Evolutionary conservation across 1,139 yeast genomes (phyloP).

Genomic region (Candida sanyaensis): DNA sequence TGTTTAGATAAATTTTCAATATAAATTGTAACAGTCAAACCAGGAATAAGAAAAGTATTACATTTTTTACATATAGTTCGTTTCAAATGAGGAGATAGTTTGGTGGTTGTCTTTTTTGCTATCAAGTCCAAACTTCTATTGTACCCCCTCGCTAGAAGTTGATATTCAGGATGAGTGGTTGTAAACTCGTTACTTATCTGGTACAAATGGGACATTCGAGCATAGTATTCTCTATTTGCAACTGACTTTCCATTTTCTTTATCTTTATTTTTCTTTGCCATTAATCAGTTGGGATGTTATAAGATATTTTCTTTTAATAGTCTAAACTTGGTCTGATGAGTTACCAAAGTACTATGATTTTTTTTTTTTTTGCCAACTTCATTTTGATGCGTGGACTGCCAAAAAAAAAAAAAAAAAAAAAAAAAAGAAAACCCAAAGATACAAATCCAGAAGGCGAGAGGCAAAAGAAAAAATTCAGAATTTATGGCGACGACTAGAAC

Average conservation of each 20-base stretch:
- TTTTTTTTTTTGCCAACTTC: too few relatives aligned
- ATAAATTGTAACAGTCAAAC: constrained; percentile 36
- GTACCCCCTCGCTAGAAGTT: constrained; percentile 48
- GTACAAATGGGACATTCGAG: constrained; percentile 56
- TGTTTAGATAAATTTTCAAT: constrained; percentile 29
- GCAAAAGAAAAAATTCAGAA: background rate
- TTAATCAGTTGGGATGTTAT: background rate
- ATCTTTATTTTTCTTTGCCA: constrained; percentile 9
- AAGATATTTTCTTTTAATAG: too few relatives aligned
- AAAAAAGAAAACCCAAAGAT: background rate
- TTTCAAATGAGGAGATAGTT: constrained; percentile 62
- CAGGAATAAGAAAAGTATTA: constrained; percentile 48
- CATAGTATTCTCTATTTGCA: constrained; percentile 60
- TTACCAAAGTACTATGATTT: too few relatives aligned
- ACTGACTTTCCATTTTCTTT: constrained; percentile 25
- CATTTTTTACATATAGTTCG: constrained; percentile 66
- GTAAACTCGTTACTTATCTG: constrained; percentile 45
- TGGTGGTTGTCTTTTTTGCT: constrained; percentile 64
- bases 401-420: constrained; percentile 1
- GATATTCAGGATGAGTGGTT: constrained; percentile 17
- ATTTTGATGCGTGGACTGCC: background rate
- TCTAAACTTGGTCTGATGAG: too few relatives aligned
- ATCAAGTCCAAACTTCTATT: constrained; percentile 49
- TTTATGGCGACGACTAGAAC: background rate
- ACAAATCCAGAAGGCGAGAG: constrained; percentile 4